phyloP scores from a whole-genome alignment of 2,329 filamentous ascomycete species.

The Fusarium staphyleae region DNA sequence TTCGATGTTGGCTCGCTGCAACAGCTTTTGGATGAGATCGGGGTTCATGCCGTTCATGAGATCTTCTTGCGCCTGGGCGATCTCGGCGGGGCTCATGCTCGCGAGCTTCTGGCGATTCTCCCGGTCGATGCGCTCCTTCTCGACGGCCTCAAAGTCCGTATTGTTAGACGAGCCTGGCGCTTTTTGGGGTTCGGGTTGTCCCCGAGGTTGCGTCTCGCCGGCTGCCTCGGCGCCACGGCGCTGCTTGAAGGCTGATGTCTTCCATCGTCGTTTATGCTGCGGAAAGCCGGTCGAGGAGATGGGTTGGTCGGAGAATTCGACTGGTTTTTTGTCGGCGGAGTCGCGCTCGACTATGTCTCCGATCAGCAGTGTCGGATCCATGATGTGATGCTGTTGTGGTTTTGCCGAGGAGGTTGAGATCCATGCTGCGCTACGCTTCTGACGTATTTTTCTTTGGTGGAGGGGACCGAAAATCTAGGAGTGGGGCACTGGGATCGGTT shows the following conservation, averaged over 20 bases:
- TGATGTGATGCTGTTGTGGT: constrained; percentile 25
- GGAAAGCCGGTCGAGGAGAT: constrained; percentile 76
- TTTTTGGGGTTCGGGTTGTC: background rate
- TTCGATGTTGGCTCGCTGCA: constrained; percentile 79
- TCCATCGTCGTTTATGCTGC: constrained; percentile 79
- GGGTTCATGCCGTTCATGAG: constrained; percentile 81
- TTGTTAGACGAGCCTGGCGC: background rate
- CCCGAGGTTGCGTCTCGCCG: constrained; percentile 17
- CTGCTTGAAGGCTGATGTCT: constrained; percentile 81
- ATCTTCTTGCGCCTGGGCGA: constrained; percentile 80
- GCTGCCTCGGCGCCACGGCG: constrained; percentile 41
- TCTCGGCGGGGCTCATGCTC: constrained; percentile 82
- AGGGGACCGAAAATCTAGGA: constrained; percentile 25
- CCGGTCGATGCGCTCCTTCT: constrained; percentile 77
- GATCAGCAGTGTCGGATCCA: constrained; percentile 64
- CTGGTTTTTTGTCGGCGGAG: constrained; percentile 64
- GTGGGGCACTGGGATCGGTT: constrained; percentile 26
- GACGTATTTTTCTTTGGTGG: constrained; percentile 36
- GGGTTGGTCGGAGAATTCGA: constrained; percentile 60
- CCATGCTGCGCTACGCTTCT: constrained; percentile 14
- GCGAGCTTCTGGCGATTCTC: constrained; percentile 80
- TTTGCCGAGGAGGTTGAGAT: constrained; percentile 5
- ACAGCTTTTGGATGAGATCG: constrained; percentile 75
- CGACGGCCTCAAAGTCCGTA: constrained; percentile 55
- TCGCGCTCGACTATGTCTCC: constrained; percentile 83